phyloP scores from a whole-genome alignment of 2,329 filamentous ascomycete genomes.

The Penicillium occitanis region DNA sequence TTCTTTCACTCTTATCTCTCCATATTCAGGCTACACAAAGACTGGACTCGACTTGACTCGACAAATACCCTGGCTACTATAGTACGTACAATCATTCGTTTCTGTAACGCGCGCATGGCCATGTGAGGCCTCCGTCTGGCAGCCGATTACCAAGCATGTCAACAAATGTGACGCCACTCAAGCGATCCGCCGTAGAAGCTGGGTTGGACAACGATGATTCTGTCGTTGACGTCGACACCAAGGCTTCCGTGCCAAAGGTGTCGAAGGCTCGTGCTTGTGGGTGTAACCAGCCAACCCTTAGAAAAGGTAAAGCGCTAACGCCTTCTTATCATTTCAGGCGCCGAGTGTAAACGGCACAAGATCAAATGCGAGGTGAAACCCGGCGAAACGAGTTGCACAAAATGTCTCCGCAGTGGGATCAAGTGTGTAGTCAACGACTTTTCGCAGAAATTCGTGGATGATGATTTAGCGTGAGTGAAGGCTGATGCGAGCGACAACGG shows the following conservation, averaged over 20 bases:
- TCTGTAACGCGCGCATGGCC: not conserved
- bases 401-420: constrained; percentile 52
- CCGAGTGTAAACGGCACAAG: constrained; percentile 56
- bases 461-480: constrained; percentile 51
- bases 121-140: not conserved
- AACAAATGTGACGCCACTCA: constrained; percentile 30
- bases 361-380: constrained; percentile 55
- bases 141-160: constrained; percentile 24
- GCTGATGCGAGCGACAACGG: not conserved
- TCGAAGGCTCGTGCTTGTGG: constrained; percentile 46
- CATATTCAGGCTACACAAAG: not conserved
- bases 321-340: constrained; percentile 31
- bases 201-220: constrained; percentile 34
- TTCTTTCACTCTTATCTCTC: not conserved
- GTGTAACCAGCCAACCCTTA: constrained; percentile 22
- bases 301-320: not conserved
- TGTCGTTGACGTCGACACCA: constrained; percentile 25
- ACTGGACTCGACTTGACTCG: not conserved
- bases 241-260: constrained; percentile 34
- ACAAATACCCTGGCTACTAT: too few species aligned
- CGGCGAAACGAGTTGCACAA: constrained; percentile 49
- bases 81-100: not conserved
- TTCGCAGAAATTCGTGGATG: constrained; percentile 56
- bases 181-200: constrained; percentile 40
- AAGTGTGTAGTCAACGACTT: constrained; percentile 58